These are phyloP conservation scores for Leccinum barrowsii DNA, from an alignment of 768 basidiomycete genomes.

Conservation along the genomic window DNA sequence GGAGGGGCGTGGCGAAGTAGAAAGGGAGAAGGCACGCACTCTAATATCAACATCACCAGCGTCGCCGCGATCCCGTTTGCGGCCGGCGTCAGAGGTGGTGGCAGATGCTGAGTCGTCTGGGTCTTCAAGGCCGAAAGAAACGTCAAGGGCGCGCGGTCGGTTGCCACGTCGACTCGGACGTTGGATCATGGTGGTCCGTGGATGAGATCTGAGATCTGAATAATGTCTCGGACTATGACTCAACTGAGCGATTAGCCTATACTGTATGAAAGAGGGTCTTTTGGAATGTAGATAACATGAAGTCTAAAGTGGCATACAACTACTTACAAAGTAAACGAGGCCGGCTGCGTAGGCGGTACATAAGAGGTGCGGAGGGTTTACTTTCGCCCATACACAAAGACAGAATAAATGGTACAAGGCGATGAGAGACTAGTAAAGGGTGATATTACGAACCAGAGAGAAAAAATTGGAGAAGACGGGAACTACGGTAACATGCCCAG, in stretches of 20 bases:
- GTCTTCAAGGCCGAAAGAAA: conserved; percentile 48
- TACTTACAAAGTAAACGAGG: neutral
- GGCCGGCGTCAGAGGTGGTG: conserved; percentile 23
- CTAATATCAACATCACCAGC: conserved; percentile 6
- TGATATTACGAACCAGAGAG: conserved; percentile 15
- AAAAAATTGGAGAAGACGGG: neutral
- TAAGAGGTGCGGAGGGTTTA: conserved; percentile 8
- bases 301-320: neutral
- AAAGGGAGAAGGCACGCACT: conserved; percentile 11
- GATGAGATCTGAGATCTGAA: neutral
- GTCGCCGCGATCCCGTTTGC: conserved; percentile 25
- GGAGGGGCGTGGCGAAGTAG: neutral
- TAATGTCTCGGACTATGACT: neutral
- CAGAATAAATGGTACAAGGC: conserved; percentile 7
- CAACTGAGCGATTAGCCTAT: neutral
- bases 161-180: conserved; percentile 24
- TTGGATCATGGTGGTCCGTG: neutral
- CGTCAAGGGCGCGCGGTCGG: conserved; percentile 53
- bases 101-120: conserved; percentile 19
- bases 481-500: conserved; percentile 18
- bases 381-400: conserved; percentile 5
- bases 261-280: neutral
- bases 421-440: neutral
- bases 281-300: neutral
- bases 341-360: conserved; percentile 14